These are phyloP conservation scores for Kwoniella dejecticola DNA, from an alignment of 768 basidiomycete species.

Conservation along the genomic window DNA sequence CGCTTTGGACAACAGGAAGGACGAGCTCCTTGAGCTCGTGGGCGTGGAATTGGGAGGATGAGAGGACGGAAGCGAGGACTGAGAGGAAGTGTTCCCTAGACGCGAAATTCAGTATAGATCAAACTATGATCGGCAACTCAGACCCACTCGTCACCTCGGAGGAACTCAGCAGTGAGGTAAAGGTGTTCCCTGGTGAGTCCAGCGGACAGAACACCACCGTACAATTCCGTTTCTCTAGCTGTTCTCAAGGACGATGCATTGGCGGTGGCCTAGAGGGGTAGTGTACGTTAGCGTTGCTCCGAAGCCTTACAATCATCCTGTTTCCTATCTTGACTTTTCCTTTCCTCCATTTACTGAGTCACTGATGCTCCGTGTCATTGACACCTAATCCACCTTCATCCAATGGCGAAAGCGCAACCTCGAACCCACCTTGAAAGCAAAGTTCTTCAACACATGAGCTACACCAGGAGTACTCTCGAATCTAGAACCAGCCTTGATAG, in stretches of 20 bases:
- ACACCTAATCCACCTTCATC: conserved; percentile 1
- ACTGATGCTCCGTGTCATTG: neutral
- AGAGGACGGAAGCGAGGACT: conserved; percentile 78
- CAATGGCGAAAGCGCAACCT: neutral
- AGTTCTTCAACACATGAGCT: conserved; percentile 94
- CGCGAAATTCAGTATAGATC: neutral
- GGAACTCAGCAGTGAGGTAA: conserved; percentile 89
- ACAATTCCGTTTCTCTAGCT: conserved; percentile 87
- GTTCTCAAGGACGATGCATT: conserved; percentile 86
- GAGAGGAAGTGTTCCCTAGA: conserved; percentile 84
- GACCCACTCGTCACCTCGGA: conserved; percentile 95
- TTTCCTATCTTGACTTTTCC: too few species aligned
- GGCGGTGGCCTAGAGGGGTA: conserved; percentile 68
- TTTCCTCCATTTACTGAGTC: too few species aligned
- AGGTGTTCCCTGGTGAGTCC: conserved; percentile 85
- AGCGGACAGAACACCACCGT: conserved; percentile 86
- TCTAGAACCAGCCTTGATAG: conserved; percentile 89
- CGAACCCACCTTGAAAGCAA: conserved; percentile 88
- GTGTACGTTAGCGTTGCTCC: too few species aligned
- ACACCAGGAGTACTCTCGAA: conserved; percentile 86
- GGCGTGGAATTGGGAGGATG: conserved; percentile 68
- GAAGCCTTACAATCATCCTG: too few species aligned
- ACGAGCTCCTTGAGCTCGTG: conserved; percentile 60
- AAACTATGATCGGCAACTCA: neutral
- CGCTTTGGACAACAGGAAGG: conserved; percentile 67